phyloP scores from a whole-genome alignment of 176 grass and related monocot species.

The Panicum miliaceum region DNA sequence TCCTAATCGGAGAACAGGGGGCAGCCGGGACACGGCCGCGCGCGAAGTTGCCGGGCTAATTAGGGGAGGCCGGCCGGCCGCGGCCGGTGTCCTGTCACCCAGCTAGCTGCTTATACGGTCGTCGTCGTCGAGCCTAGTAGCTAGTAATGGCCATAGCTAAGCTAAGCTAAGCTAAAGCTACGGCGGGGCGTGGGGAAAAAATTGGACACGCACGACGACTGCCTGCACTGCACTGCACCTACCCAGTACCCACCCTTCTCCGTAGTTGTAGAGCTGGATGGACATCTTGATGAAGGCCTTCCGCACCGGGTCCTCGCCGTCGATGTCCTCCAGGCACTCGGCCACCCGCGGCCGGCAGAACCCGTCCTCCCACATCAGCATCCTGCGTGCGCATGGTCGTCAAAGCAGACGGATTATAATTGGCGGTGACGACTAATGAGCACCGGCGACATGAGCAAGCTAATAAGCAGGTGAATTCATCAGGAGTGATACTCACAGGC shows the following conservation, averaged over 20 bases:
- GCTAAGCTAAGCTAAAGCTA: not conserved
- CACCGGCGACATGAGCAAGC: not conserved
- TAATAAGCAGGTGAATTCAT: not conserved
- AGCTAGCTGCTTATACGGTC: not conserved
- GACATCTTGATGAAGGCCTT: constrained; percentile 99
- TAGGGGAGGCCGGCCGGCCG: not conserved
- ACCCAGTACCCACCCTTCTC: constrained; percentile 99
- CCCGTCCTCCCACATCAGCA: constrained; percentile 99
- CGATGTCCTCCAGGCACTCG: constrained; percentile 91
- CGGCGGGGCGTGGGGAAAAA: not conserved
- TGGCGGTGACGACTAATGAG: not conserved
- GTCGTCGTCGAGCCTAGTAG: not conserved
- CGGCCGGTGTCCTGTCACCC: constrained; percentile 7
- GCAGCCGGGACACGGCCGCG: constrained; percentile 15
- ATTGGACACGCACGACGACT: constrained; percentile 20
- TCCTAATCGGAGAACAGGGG: constrained; percentile 51
- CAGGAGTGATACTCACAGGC: constrained; percentile 59
- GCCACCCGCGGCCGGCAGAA: constrained; percentile 78
- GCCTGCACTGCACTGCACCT: constrained; percentile 76
- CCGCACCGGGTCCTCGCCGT: constrained; percentile 88
- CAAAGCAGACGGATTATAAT: not conserved
- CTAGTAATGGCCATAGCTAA: not conserved
- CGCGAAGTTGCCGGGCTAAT: constrained; percentile 33
- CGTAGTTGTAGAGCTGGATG: constrained; percentile 99
- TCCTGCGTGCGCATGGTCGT: constrained; percentile 38